A percentile compares a stretch with the other conserved stretches of the same genome.
Evolutionary conservation across 2,329 filamentous ascomycete species (phyloP).

Genomic region (Colletotrichum musae): DNA sequence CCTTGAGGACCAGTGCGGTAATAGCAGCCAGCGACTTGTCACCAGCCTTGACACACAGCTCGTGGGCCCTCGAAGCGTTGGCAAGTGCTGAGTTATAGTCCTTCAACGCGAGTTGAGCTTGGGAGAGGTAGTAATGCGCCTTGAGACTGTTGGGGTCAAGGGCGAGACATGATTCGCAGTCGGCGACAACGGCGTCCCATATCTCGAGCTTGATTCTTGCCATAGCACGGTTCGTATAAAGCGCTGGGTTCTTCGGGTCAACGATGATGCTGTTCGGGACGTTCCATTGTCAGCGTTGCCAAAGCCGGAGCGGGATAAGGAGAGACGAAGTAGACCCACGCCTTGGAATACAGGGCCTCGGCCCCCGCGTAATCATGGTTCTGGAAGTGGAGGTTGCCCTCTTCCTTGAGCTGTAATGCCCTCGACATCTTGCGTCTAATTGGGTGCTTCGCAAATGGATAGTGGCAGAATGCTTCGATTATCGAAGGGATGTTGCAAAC

Average conservation of each 20-base stretch:
- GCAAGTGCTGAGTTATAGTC: slow-evolving; percentile 81
- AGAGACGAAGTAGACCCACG: slow-evolving; percentile 59
- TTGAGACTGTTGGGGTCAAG: slow-evolving; percentile 80
- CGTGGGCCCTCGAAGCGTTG: slow-evolving; percentile 80
- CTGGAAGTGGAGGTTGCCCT: slow-evolving; percentile 77
- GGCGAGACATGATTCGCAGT: slow-evolving; percentile 82
- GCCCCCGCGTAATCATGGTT: slow-evolving; percentile 75
- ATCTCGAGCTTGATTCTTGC: slow-evolving; percentile 80
- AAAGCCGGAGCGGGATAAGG: not conserved
- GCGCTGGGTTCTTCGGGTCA: slow-evolving; percentile 81
- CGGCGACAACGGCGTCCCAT: slow-evolving; percentile 82
- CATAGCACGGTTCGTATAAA: slow-evolving; percentile 93
- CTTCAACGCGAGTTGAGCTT: slow-evolving; percentile 83
- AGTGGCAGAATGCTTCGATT: too few species aligned
- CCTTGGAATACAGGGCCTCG: slow-evolving; percentile 80
- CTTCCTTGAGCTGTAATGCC: slow-evolving; percentile 63
- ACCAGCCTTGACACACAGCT: slow-evolving; percentile 73
- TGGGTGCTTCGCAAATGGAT: not conserved
- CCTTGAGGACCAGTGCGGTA: slow-evolving; percentile 80
- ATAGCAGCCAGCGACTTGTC: slow-evolving; percentile 80
- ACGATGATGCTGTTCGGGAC: slow-evolving; percentile 74
- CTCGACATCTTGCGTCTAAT: slow-evolving; percentile 42
- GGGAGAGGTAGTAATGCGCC: slow-evolving; percentile 85
- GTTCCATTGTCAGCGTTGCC: slow-evolving; percentile 9
- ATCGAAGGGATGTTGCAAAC: too few species aligned